A percentile compares a stretch with the other conserved stretches of the same genome.
Evolutionary conservation across 495 filamentous ascomycete species (phyloP).

Genomic region (Apodospora peruviana): DNA sequence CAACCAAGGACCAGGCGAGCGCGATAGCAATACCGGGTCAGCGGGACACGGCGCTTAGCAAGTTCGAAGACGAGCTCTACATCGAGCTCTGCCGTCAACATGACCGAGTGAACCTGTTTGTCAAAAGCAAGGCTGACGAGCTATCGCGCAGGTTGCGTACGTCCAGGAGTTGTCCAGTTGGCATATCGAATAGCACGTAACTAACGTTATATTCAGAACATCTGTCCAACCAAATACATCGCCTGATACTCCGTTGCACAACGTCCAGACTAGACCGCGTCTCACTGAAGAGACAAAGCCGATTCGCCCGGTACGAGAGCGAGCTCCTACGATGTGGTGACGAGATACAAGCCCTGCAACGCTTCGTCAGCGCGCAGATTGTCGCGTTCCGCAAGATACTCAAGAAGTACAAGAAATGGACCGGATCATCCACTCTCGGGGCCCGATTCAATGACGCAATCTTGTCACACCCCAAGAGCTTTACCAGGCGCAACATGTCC

Average conservation of each 20-base stretch:
- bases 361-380: slow-evolving; percentile 59
- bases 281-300: slow-evolving; percentile 33
- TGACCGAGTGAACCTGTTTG: slow-evolving; percentile 63
- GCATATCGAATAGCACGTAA: too few species aligned
- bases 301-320: slow-evolving; percentile 44
- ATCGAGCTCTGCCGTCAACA: slow-evolving; percentile 57
- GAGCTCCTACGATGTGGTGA: slow-evolving; percentile 49
- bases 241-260: slow-evolving; percentile 38
- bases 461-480: slow-evolving; percentile 53
- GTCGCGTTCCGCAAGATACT: slow-evolving; percentile 66
- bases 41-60: slow-evolving; percentile 41
- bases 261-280: slow-evolving; percentile 21
- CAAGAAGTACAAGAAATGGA: slow-evolving; percentile 78
- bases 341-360: slow-evolving; percentile 54
- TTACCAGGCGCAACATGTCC: slow-evolving; percentile 53
- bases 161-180: too few species aligned
- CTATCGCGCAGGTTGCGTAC: slow-evolving; percentile 55
- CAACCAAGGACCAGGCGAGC: slow-evolving; percentile 53
- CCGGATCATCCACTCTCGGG: slow-evolving; percentile 52
- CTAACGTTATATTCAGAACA: slow-evolving; percentile 46
- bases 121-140: slow-evolving; percentile 66
- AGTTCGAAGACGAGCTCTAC: slow-evolving; percentile 60
- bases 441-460: slow-evolving; percentile 54
- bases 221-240: slow-evolving; percentile 45
- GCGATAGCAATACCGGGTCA: slow-evolving; percentile 62